Conservation (phyloP, 768 basidiomycete genomes). For the Bullera alba region DNA sequence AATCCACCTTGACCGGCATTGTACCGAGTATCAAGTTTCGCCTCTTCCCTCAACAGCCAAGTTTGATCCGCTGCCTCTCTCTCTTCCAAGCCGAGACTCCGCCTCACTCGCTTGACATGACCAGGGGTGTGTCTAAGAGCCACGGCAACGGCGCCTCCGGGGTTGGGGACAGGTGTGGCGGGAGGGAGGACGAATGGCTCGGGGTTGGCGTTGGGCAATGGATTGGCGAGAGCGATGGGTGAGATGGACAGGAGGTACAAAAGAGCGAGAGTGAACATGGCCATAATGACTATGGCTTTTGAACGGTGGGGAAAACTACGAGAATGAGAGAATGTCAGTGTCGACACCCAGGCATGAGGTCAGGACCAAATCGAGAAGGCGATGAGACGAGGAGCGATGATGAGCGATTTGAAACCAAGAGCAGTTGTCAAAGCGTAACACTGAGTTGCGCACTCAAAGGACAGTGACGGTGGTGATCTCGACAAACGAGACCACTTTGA, state of each 20-base stretch:
- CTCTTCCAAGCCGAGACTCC: background rate
- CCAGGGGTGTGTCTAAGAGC: conserved; percentile 10
- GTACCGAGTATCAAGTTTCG: conserved; percentile 36
- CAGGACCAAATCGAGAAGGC: too few relatives aligned
- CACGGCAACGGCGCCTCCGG: conserved; percentile 8
- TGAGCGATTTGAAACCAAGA: too few relatives aligned
- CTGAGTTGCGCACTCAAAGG: too few relatives aligned
- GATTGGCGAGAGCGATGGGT: conserved; percentile 11
- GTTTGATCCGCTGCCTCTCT: conserved; percentile 4
- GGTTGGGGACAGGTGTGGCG: background rate
- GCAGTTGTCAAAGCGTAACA: too few relatives aligned
- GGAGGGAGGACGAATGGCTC: conserved; percentile 19
- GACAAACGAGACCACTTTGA: too few relatives aligned
- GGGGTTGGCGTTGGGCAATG: conserved; percentile 6
- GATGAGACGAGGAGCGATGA: too few relatives aligned
- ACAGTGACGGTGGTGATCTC: too few relatives aligned
- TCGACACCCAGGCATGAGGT: too few relatives aligned
- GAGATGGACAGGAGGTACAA: conserved; percentile 15
- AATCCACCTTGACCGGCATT: conserved; percentile 27
- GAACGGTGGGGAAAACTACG: background rate
- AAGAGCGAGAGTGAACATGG: conserved; percentile 10
- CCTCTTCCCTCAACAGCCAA: conserved; percentile 39
- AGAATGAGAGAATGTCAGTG: too few relatives aligned
- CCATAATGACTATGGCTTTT: conserved; percentile 4
- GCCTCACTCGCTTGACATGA: background rate